Base-by-base conservation (phyloP, 306 rosid species). In the Cucurbita maxima region DNA sequence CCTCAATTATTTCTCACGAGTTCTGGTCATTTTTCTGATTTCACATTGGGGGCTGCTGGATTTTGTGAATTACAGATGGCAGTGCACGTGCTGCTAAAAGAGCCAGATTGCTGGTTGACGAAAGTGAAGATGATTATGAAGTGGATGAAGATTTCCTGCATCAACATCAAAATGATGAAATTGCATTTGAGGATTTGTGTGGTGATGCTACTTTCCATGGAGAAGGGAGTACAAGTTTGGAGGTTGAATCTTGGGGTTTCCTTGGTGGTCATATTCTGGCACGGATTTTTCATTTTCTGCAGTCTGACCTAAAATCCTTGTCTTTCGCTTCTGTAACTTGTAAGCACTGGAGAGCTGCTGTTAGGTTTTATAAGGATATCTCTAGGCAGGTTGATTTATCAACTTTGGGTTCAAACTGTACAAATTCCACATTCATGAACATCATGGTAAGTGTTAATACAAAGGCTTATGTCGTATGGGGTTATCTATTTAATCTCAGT, bases 291-390 rank as follows among this genome's bases (percentile, higher is more conserved):
- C 97, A 95, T 79, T 84, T 78, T 86, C 52, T 95, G 83, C 86
- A 92, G 80, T 82, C 86, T 36, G 96, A 95, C 82, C 77, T 89
- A 73, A 88, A 84, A 83, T 86, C 99, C 76, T 91, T 91, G 80
- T 71, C 76, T 58, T 80, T 84, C 66, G 96, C 97, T 74, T 87
- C 99, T 58, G 47, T 81, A 80, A 91, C 97, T 72, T 95, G 99
- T 84, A 88, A 87, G 84, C 97, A 82, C 76, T 95, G 99, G 99
- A 88, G 84, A 81, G 79, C 96, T 80, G 82, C 87, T 48, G 89
- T 78, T 82, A 58, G 76, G 74, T 91, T 95, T 80, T 95, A 89
- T 76, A 91, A 81, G 81, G 85, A 78, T 62, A 77, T 95, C 69
- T 86, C 97, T 69, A 85, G 84, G 73, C 92, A 95, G 80, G 83